Base-by-base conservation (phyloP, 2,329 filamentous ascomycete genomes). In the Pseudocercospora vitis region DNA sequence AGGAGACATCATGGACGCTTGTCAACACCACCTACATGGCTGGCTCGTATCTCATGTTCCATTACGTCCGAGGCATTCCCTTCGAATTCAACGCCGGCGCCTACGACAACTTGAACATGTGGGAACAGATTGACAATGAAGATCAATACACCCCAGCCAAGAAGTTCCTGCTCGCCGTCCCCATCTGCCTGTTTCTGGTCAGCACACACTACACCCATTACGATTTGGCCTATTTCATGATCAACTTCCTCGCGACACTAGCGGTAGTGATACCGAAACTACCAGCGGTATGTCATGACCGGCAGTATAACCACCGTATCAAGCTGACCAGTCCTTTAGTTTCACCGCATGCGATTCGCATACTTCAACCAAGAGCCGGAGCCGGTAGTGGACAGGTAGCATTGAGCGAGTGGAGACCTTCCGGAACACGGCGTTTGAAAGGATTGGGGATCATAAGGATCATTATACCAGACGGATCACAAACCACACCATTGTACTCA, bases 91-190 rank as follows among this genome's bases (percentile, higher is more conserved):
- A 99, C 71, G 87, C 89, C 52, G 94, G 94, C 55, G 94, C 94
- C 65, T 99, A 97, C 74, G 94, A 99, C 80, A 97, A 99, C 74
- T 81, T 99, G 69, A 99, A 97, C 78, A 97, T 99, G 94, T 99
- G 94, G 94, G 94, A 99, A 78, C 94, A 99, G 77, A 99, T 99
- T 72, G 94, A 99, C 78, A 95, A 97, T 68, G 94, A 94, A 42
- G 94, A 94, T 65, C 94, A 99, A 73, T 99, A 97, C 77, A 99
- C 94, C 0, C 94, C 94, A 3, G 89, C 94, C 62, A 99, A 99
- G 81, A 99, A 99, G 75, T 99, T 99, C 69, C 80, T 99, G 55
- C 85, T 97, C 65, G 90, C 87, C 67, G 92, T 97, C 28, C 94
- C 94, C 32, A 95, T 99, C 66, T 82, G 91, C 60, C 81, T 99